Evolutionary conservation across 306 rosid genomes (phyloP), one percentile per base, ranked within the genome.

Genomic region (Vigna trinervia): DNA sequence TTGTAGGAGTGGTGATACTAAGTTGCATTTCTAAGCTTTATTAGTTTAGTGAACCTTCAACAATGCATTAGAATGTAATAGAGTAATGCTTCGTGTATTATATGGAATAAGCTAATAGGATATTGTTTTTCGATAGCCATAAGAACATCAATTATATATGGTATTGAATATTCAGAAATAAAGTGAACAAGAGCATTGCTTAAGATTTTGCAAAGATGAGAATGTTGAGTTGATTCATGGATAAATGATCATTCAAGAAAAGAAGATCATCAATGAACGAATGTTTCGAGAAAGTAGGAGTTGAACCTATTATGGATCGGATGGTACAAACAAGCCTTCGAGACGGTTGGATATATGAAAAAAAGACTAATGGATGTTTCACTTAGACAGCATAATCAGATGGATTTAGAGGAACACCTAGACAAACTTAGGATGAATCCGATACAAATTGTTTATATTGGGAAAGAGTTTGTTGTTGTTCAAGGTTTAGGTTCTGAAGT

Each of bases 381-480:
- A 30, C 12, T 48, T 61, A 7, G 79, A 57, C 11, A 13, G 39
- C 28, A n/a, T 14, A 32, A 57, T 73, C 43, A 59, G 12, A 32
- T 43, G 5, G 5, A 22, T 23, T 41, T 50, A 20, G 60, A 8
- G 60, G 60, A 54, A 54, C 14, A 54, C 60, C 30, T 15, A 32
- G 71, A 61, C 61, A 75, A 61, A 7, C 36, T 20, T 63, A 30
- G 52, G 8, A 62, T 36, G 53, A 75, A 74, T 48, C n/a, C 46
- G 36, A 13, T 50, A 62, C 36, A 20, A 63, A 22, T 50, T 12
- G 20, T 63, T 50, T 48, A 48, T 4, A 32, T 76, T 64, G 15
- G 39, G 53, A 36, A 63, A 52, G 66, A 71, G 20, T 51, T 76
- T 30, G 41, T 26, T 14, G 43, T 26, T 14, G 28, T 46, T 60